A percentile compares a stretch with the other conserved stretches of the same genome.
Evolutionary conservation across 768 basidiomycete species (phyloP).

Genomic region (Macrolepiota albuminosa): DNA sequence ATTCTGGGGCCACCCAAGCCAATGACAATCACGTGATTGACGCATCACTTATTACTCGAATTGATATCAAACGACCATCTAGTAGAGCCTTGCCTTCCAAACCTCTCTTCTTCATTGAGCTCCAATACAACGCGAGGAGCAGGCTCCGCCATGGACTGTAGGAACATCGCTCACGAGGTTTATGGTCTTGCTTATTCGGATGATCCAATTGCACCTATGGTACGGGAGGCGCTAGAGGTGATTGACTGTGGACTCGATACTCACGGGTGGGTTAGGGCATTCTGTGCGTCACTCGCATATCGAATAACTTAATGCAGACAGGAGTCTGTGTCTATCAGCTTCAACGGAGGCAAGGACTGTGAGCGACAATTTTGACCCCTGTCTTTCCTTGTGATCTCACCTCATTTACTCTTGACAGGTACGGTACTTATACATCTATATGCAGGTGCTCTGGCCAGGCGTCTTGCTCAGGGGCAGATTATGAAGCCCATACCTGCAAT

Average conservation of each 20-base stretch:
- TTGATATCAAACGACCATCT: background rate
- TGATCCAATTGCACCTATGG: slow-evolving; percentile 50
- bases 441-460: slow-evolving; percentile 61
- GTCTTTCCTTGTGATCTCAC: slow-evolving; percentile 1
- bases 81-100: background rate
- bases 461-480: slow-evolving; percentile 26
- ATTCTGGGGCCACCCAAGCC: background rate
- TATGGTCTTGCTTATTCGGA: slow-evolving; percentile 54
- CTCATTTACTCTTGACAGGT: slow-evolving; percentile 40
- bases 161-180: slow-evolving; percentile 49
- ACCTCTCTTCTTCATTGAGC: background rate
- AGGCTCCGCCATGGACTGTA: slow-evolving; percentile 39
- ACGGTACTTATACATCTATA: slow-evolving; percentile 93
- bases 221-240: slow-evolving; percentile 78
- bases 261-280: slow-evolving; percentile 64
- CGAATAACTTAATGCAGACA: slow-evolving; percentile 37
- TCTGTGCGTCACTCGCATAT: slow-evolving; percentile 9
- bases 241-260: slow-evolving; percentile 73
- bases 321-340: slow-evolving; percentile 79
- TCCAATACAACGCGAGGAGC: background rate
- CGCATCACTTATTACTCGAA: background rate
- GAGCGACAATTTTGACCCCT: slow-evolving; percentile 22
- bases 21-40: slow-evolving; percentile 10
- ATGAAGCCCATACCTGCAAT: slow-evolving; percentile 56
- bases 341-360: slow-evolving; percentile 99